phyloP scores from a whole-genome alignment of 192 early-diverging fungal genomes.

The Backusella tuberculispora region DNA sequence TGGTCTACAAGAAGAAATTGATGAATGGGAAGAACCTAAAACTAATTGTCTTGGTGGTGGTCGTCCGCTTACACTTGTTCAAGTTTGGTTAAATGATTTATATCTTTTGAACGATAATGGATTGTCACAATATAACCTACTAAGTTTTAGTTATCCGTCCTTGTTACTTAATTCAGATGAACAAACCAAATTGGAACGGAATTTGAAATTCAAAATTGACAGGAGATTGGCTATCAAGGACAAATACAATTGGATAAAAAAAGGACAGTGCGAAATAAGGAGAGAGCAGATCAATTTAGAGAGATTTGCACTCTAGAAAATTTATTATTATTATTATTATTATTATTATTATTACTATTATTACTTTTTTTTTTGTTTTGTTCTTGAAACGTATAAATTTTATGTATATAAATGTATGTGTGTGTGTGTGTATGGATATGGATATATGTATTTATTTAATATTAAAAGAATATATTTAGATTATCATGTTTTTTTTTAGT shows the following conservation, averaged over 20 bases:
- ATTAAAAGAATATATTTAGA: no score
- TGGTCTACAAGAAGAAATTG: slow-evolving; percentile 16
- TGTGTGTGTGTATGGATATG: no score
- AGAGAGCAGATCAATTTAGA: slow-evolving; percentile 30
- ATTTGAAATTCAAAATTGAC: neutral
- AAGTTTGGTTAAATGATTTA: neutral
- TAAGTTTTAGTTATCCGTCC: slow-evolving; percentile 36
- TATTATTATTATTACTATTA: neutral
- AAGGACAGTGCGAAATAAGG: slow-evolving; percentile 13
- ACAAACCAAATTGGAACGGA: slow-evolving; percentile 1
- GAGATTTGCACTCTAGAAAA: slow-evolving; percentile 31
- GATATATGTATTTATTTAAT: no score
- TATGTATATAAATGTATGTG: no score
- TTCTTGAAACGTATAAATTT: no score
- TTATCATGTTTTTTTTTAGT: no score
- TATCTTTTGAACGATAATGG: neutral
- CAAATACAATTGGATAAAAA: neutral
- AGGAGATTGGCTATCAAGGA: neutral
- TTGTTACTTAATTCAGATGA: slow-evolving; percentile 3
- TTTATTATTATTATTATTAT: neutral
- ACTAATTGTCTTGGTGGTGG: slow-evolving; percentile 35
- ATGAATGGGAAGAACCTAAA: slow-evolving; percentile 32
- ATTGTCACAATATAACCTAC: neutral
- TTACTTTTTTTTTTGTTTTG: no score
- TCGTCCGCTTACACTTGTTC: slow-evolving; percentile 15